phyloP scores from a whole-genome alignment of 345 rosid species.

The Combretum micranthum region DNA sequence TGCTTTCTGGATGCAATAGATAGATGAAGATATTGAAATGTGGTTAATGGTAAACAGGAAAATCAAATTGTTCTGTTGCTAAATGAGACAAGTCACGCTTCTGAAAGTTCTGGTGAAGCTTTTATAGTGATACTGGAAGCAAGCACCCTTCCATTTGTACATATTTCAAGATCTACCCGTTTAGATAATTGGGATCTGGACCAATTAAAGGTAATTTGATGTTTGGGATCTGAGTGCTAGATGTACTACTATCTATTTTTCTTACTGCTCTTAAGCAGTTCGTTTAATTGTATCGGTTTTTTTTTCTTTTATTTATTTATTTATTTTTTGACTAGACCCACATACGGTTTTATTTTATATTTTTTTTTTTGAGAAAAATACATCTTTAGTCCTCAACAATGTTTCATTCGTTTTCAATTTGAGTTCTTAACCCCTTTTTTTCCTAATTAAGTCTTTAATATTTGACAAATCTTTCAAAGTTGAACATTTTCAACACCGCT shows the following conservation, averaged over 20 bases:
- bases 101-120: slow-evolving; percentile 69
- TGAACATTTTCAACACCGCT: too few relatives aligned
- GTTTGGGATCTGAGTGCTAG: neutral
- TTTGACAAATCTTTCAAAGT: too few relatives aligned
- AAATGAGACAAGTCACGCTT: slow-evolving; percentile 31
- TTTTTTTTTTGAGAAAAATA: too few relatives aligned
- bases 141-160: slow-evolving; percentile 55
- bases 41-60: slow-evolving; percentile 33
- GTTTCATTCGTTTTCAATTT: too few relatives aligned
- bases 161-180: slow-evolving; percentile 38
- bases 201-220: slow-evolving; percentile 50
- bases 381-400: too few relatives aligned
- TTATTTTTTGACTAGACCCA: neutral
- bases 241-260: neutral
- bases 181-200: slow-evolving; percentile 43
- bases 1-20: neutral
- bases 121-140: slow-evolving; percentile 71
- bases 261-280: neutral
- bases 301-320: too few relatives aligned
- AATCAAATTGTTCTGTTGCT: slow-evolving; percentile 58
- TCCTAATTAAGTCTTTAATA: too few relatives aligned
- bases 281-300: neutral
- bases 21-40: neutral
- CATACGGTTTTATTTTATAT: too few relatives aligned
- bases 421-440: too few relatives aligned